Base-by-base conservation (phyloP, 805 yeast genomes). In the Yarrowia sp. region DNA sequence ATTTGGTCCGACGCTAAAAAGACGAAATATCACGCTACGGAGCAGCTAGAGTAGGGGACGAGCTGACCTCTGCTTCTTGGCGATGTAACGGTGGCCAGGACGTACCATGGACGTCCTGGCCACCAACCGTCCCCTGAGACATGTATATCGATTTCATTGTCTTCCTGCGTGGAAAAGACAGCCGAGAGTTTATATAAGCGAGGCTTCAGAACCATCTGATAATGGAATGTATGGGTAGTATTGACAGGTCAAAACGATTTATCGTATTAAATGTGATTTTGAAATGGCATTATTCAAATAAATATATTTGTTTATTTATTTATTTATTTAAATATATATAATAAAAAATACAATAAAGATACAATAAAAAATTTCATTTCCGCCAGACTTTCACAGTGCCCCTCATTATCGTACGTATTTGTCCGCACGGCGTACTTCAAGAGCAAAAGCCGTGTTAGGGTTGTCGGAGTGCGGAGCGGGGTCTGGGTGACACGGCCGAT, bases 361-460 rank as follows among this genome's bases (percentile, higher is more conserved):
- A n/a, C n/a, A n/a, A n/a, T n/a, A n/a, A n/a, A n/a, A n/a, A n/a
- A n/a, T n/a, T n/a, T n/a, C n/a, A n/a, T n/a, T n/a, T n/a, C n/a
- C n/a, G n/a, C n/a, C n/a, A n/a, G n/a, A n/a, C n/a, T n/a, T n/a
- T n/a, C n/a, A n/a, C n/a, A n/a, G n/a, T n/a, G n/a, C n/a, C n/a
- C n/a, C n/a, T n/a, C n/a, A n/a, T n/a, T n/a, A n/a, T n/a, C n/a
- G n/a, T n/a, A n/a, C n/a, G n/a, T n/a, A n/a, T n/a, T n/a, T n/a
- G n/a, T n/a, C n/a, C n/a, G n/a, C n/a, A n/a, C n/a, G n/a, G n/a
- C n/a, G n/a, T n/a, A n/a, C n/a, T 48, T 48, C 52, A 48, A 48
- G 52, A 48, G 52, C 52, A 48, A 48, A 48, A 48, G 52, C 52
- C 52, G 52, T 48, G n/a, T 48, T 48, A 48, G 52, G 52, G 52